Conservation (phyloP, 108 stramenopile genomes). For the Aurantiochytrium sp. region DNA sequence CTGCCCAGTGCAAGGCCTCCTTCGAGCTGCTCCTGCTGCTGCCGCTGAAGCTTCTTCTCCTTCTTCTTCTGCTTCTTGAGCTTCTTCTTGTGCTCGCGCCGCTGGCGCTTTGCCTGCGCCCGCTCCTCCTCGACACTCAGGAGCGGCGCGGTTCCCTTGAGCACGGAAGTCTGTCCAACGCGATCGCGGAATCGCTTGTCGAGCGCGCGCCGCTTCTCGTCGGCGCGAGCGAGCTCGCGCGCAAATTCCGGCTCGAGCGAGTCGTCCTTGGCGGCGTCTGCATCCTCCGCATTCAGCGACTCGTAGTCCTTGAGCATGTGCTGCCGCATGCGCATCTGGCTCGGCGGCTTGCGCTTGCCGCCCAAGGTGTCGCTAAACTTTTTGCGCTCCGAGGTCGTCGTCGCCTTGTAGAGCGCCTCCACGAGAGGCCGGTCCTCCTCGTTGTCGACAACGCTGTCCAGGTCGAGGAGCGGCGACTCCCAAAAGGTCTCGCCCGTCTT, state of each 20-base stretch:
- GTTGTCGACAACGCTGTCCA: slow-evolving; percentile 36
- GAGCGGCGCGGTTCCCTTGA: background rate
- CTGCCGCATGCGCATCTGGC: slow-evolving; percentile 9
- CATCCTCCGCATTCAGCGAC: background rate
- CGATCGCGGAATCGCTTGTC: slow-evolving; percentile 17
- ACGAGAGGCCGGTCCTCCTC: slow-evolving; percentile 30
- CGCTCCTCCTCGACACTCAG: background rate
- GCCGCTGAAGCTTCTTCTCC: background rate
- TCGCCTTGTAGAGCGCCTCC: background rate
- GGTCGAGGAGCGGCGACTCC: slow-evolving; percentile 54
- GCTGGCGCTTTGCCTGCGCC: background rate
- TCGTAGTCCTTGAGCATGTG: slow-evolving; percentile 24
- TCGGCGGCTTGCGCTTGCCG: background rate
- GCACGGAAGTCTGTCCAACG: background rate
- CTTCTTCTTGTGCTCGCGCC: background rate
- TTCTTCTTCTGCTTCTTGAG: background rate
- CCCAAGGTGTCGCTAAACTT: background rate
- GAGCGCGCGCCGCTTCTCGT: background rate
- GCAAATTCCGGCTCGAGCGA: background rate
- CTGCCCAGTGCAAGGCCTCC: too few relatives aligned
- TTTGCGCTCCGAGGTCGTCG: background rate
- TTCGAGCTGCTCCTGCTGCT: background rate
- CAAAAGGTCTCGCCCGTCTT: slow-evolving; percentile 62
- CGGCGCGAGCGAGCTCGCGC: background rate
- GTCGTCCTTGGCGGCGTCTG: background rate